These are phyloP conservation scores for Raphanus sativus DNA, from an alignment of 345 rosid genomes.

Conservation along the genomic window DNA sequence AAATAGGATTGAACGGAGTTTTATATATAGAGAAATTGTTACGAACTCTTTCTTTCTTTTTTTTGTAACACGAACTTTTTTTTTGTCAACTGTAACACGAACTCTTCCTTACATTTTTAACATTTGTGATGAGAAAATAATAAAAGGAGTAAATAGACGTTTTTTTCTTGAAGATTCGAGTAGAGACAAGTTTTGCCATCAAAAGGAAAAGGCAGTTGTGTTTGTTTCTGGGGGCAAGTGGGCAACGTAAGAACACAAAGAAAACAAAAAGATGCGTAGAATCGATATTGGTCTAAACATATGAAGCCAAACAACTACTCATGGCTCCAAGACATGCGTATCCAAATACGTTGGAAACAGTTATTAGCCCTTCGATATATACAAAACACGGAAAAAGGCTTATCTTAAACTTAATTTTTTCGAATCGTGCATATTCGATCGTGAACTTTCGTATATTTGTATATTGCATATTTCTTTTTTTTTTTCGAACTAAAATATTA, in stretches of 20 bases:
- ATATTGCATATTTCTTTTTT: too few relatives aligned
- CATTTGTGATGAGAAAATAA: neutral
- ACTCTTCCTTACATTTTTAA: neutral
- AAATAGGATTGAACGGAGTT: neutral
- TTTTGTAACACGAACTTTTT: too few relatives aligned
- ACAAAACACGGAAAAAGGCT: neutral
- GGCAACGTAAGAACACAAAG: constrained; percentile 20
- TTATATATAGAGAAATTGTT: neutral
- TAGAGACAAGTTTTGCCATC: constrained; percentile 7
- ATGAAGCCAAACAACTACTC: constrained; percentile 39
- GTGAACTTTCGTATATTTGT: too few relatives aligned
- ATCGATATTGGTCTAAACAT: constrained; percentile 36
- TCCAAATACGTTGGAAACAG: constrained; percentile 40
- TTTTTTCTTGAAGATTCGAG: neutral
- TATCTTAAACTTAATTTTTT: too few relatives aligned
- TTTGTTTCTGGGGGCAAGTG: constrained; percentile 23
- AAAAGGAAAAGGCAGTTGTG: constrained; percentile 23
- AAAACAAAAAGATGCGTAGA: constrained; percentile 41
- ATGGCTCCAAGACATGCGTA: constrained; percentile 39
- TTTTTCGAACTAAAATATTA: too few relatives aligned
- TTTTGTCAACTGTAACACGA: too few relatives aligned
- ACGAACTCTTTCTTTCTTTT: neutral
- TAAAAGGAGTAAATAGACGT: neutral
- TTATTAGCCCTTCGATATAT: constrained; percentile 29
- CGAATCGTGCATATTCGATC: too few relatives aligned